These are phyloP conservation scores for Albugo laibachii DNA, from an alignment of 352 stramenopile species.

Conservation along the genomic window DNA sequence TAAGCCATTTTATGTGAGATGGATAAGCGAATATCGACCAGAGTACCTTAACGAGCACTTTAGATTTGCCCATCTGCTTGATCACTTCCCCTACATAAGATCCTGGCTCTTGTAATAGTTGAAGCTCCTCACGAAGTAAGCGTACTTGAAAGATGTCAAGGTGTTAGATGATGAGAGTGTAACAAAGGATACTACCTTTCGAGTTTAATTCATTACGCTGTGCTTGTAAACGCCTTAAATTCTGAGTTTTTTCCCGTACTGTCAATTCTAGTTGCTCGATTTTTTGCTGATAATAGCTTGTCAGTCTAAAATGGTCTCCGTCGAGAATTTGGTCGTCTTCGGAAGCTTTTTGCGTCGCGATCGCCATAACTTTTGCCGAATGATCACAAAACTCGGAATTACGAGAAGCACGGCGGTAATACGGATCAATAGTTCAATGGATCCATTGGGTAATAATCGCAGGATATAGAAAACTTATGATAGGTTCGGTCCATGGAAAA, in stretches of 20 bases:
- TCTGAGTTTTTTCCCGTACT: constrained; percentile 88
- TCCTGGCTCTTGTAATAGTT: constrained; percentile 95
- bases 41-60: constrained; percentile 95
- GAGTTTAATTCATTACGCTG: constrained; percentile 99
- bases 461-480: no score
- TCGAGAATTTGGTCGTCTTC: not conserved
- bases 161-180: not conserved
- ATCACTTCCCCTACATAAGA: constrained; percentile 98
- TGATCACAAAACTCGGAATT: no score
- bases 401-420: no score
- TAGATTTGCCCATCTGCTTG: constrained; percentile 99
- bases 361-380: no score
- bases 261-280: constrained; percentile 90
- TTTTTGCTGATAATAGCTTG: constrained; percentile 88
- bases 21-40: constrained; percentile 1
- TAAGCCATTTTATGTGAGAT: not conserved
- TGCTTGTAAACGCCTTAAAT: constrained; percentile 95
- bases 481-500: no score
- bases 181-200: constrained; percentile 55
- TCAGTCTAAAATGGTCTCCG: constrained; percentile 15
- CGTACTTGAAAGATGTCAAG: constrained; percentile 45
- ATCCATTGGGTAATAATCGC: no score
- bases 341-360: not conserved
- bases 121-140: constrained; percentile 95
- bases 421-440: no score